Percentiles rank a stretch among this genome's conserved stretches.
Evolutionary conservation across 257 asterid genomes (phyloP).

Genomic region (Catharanthus roseus): DNA sequence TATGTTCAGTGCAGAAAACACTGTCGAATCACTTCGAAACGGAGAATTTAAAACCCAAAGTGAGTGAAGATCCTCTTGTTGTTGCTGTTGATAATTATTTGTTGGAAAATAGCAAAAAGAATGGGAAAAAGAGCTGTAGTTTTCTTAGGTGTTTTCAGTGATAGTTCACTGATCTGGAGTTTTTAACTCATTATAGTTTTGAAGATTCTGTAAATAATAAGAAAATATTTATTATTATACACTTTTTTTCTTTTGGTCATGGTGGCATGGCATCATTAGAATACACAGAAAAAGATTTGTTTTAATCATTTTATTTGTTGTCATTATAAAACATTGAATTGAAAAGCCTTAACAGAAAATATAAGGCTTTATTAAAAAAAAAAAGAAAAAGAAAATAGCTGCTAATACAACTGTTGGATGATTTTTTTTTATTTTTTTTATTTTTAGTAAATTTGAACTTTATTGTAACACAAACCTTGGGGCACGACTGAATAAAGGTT

Average conservation of each 20-base stretch:
- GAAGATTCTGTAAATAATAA: slow-evolving; percentile 4
- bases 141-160: slow-evolving; percentile 23
- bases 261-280: not conserved
- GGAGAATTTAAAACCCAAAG: slow-evolving; percentile 21
- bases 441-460: no score
- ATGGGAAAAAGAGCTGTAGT: slow-evolving; percentile 19
- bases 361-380: no score
- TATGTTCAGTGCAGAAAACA: slow-evolving; percentile 14
- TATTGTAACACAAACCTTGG: no score
- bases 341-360: no score
- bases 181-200: not conserved
- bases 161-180: slow-evolving; percentile 8
- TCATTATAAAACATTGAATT: not conserved
- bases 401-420: not conserved
- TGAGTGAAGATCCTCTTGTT: slow-evolving; percentile 19
- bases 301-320: not conserved
- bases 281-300: not conserved
- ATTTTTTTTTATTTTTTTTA: no score
- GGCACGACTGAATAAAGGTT: no score
- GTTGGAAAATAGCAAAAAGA: slow-evolving; percentile 24
- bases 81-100: slow-evolving; percentile 24
- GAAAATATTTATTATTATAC: not conserved
- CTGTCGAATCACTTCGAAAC: slow-evolving; percentile 13
- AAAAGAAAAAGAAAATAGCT: no score
- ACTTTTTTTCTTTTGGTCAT: not conserved